A percentile compares a stretch with the other conserved stretches of the same genome.
Evolutionary conservation across 495 filamentous ascomycete genomes (phyloP).

Genomic region (Aspergillus ellipticus): DNA sequence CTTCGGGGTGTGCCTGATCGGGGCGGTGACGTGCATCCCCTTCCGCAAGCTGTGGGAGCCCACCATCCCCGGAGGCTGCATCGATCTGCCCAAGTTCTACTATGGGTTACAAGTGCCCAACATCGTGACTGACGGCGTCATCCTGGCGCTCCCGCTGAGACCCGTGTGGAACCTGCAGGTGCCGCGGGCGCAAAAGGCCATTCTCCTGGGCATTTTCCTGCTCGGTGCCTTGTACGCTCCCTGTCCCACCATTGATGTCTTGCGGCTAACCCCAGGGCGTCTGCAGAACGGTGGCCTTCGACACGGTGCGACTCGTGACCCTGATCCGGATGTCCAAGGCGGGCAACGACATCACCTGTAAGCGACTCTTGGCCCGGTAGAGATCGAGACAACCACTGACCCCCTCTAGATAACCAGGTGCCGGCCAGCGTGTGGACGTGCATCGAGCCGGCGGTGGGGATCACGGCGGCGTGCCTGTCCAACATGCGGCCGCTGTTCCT

Average conservation of each 20-base stretch:
- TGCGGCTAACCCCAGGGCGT: too few relatives aligned
- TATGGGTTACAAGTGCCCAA: conserved; percentile 42
- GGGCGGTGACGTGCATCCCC: conserved; percentile 35
- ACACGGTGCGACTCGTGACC: conserved; percentile 27
- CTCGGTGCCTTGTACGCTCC: conserved; percentile 33
- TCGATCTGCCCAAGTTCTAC: conserved; percentile 32
- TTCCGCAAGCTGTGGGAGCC: conserved; percentile 29
- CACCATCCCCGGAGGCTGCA: conserved; percentile 24
- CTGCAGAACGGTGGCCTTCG: conserved; percentile 26
- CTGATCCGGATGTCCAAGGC: conserved; percentile 22
- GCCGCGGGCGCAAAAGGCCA: conserved; percentile 32
- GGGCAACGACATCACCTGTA: conserved; percentile 29
- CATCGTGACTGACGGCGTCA: conserved; percentile 39
- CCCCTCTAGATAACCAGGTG: conserved; percentile 27
- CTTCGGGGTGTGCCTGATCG: conserved; percentile 27
- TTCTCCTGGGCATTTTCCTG: conserved; percentile 39
- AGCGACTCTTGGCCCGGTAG: not conserved
- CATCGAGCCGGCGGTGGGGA: conserved; percentile 33
- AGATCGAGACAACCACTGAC: not conserved
- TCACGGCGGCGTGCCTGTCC: conserved; percentile 31
- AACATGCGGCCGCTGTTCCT: conserved; percentile 33
- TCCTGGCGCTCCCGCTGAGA: conserved; percentile 50
- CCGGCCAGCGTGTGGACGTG: conserved; percentile 34
- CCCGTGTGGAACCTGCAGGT: conserved; percentile 41
- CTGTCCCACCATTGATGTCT: too few relatives aligned